Evolutionary conservation across 495 filamentous ascomycete genomes (phyloP).

Genomic region (Lepidopterella palustris): DNA sequence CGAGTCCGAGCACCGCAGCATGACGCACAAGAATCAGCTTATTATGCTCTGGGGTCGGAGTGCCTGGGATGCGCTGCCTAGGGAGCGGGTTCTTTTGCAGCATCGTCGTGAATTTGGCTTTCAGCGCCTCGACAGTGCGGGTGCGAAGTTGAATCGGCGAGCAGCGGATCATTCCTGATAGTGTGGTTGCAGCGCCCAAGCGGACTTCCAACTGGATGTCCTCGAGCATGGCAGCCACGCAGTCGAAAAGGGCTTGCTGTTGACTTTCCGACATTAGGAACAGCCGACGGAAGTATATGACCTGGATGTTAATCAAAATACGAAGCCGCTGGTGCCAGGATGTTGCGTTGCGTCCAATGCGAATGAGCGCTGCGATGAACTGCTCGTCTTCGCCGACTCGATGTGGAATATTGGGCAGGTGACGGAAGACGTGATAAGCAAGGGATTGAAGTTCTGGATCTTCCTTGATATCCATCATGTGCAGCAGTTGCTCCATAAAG

Average conservation of each 20-base stretch:
- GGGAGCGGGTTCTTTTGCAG: slow-evolving; percentile 78
- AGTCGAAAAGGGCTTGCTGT: slow-evolving; percentile 75
- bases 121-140: slow-evolving; percentile 65
- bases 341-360: slow-evolving; percentile 75
- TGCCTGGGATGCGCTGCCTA: slow-evolving; percentile 52
- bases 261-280: slow-evolving; percentile 79
- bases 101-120: slow-evolving; percentile 68
- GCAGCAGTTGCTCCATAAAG: slow-evolving; percentile 83
- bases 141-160: slow-evolving; percentile 78
- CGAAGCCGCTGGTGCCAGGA: slow-evolving; percentile 97
- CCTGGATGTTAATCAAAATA: slow-evolving; percentile 98
- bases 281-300: slow-evolving; percentile 94
- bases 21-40: slow-evolving; percentile 75
- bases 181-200: slow-evolving; percentile 79
- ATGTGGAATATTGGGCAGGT: slow-evolving; percentile 93
- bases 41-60: slow-evolving; percentile 77
- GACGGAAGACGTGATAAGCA: slow-evolving; percentile 95
- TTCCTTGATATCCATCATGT: slow-evolving; percentile 99
- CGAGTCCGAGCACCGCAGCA: slow-evolving; percentile 86
- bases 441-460: slow-evolving; percentile 92
- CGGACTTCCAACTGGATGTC: slow-evolving; percentile 92
- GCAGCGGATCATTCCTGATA: slow-evolving; percentile 97
- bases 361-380: slow-evolving; percentile 80
- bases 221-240: slow-evolving; percentile 87
- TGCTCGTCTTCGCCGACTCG: slow-evolving; percentile 72